Conservation (phyloP, 2,329 filamentous ascomycete genomes). For the Rhynchosporium agropyri region DNA sequence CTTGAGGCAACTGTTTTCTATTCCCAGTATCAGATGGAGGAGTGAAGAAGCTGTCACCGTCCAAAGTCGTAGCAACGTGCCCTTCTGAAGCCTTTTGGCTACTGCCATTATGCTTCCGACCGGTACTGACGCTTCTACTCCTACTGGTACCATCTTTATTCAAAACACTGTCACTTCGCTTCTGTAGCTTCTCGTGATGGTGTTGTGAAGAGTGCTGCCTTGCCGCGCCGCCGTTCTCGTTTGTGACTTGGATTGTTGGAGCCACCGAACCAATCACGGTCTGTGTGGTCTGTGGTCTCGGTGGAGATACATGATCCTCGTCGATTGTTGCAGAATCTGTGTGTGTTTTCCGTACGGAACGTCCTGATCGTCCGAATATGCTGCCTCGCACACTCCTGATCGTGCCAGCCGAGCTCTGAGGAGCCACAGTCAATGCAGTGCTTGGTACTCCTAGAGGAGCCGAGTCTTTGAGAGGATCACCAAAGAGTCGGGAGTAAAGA, state of each 20-base stretch:
- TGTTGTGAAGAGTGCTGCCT: slow-evolving; percentile 40
- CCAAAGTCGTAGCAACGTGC: slow-evolving; percentile 49
- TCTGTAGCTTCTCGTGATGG: slow-evolving; percentile 44
- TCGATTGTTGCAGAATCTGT: slow-evolving; percentile 42
- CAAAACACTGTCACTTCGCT: slow-evolving; percentile 44
- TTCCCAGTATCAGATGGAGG: slow-evolving; percentile 48
- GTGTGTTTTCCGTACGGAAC: slow-evolving; percentile 48
- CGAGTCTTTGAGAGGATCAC: slow-evolving; percentile 53
- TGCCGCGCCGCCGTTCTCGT: slow-evolving; percentile 56
- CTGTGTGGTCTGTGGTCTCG: slow-evolving; percentile 40
- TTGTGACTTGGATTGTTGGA: slow-evolving; percentile 77
- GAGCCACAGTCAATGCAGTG: slow-evolving; percentile 51
- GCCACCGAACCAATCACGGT: slow-evolving; percentile 41
- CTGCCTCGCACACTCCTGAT: slow-evolving; percentile 71
- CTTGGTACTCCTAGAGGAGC: slow-evolving; percentile 40
- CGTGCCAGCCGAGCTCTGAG: slow-evolving; percentile 72
- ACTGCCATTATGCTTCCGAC: slow-evolving; percentile 50
- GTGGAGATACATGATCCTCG: slow-evolving; percentile 40
- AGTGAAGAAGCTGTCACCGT: slow-evolving; percentile 56
- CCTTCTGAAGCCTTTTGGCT: slow-evolving; percentile 39
- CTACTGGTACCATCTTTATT: slow-evolving; percentile 51
- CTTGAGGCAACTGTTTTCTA: slow-evolving; percentile 42
- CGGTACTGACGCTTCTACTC: slow-evolving; percentile 53
- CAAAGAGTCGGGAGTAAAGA: slow-evolving; percentile 81
- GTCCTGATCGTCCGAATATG: slow-evolving; percentile 69